Evolutionary conservation across 2,329 filamentous ascomycete genomes (phyloP), one percentile per base, ranked within the genome.

Genomic region (Aspergillus brunneoviolaceus): DNA sequence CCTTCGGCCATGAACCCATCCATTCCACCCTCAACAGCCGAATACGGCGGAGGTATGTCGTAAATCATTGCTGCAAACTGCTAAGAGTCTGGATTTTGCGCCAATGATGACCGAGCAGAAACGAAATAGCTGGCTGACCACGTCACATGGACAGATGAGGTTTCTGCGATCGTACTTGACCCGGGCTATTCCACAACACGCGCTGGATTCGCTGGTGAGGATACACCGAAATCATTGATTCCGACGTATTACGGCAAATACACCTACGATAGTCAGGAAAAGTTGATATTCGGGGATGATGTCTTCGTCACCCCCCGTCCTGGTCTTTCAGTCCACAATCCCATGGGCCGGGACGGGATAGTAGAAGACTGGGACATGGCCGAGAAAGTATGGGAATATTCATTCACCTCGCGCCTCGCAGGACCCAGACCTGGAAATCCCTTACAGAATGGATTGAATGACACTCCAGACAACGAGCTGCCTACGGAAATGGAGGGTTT

Each of bases 311-410:
- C 91, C 50, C 90, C 93, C 14, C 85, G 88, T 64, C 82, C 85
- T 57, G 85, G 88, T 62, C 84, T 96, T 67, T 90, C 96, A 67
- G 89, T 98, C 65, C 87, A 89, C 77, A 98, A 97, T 78, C 95
- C 96, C 66, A 96, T 96, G 86, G 88, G 88, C 70, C 85, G 86
- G 69, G 93, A 97, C 70, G 92, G 91, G 71, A 85, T 93, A 54
- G 95, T 99, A 51, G 91, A 97, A 76, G 93, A 99, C 76, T 99
- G 95, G 95, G 95, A 99, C 66, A 88, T 89, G 52, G 94, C 93
- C 29, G 85, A 90, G 61, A 89, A 89, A 74, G 80, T 98, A 58
- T 99, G 94, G 93, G 93, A 98, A 76, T 89, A 96, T 77, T 88
- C 92, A 70, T 90, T 99, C 64, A 90, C 93, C 61, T 92, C 91